Evolutionary conservation across 176 grass and related monocot species (phyloP), one percentile per base, ranked within the genome.

Genomic region (Eleusine coracana): DNA sequence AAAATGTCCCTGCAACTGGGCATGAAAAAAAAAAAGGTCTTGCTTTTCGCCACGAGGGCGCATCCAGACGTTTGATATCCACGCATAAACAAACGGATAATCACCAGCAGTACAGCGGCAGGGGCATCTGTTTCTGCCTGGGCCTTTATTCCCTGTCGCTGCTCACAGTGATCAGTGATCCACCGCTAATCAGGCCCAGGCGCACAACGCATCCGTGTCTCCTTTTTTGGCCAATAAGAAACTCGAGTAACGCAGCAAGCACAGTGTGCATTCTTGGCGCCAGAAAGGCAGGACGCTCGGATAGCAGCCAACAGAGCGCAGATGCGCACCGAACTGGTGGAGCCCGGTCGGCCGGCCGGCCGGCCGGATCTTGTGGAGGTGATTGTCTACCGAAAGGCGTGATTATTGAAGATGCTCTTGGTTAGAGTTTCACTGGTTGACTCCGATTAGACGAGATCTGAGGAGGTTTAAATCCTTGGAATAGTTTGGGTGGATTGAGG

Each of bases 301-400:
- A 85, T 40, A 6, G 3, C 16, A 28, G 17, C 7, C 82, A 88
- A 9, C 51, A 36, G 3, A 65, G 82, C 16, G 55, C 10, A 16
- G 61, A 41, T 61, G 3, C 17, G 75, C 40, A 36, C 51, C 60
- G 3, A 28, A 70, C 21, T 51, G 5, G 56, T 73, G 14, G 11
- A n/a, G 45, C 20, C 66, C 5, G 21, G 21, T 21, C 16, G 51
- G 48, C 48, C 42, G 21, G 21, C 55, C 16, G 51, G 48, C 48
- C 42, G 48, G 51, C 16, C 16, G 31, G 2, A 75, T 69, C 70
- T 44, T 27, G 2, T 5, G 41, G 36, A 59, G 41, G 70, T 72
- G 18, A 56, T 40, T 66, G 40, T 52, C 59, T 59, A 68, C 88
- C 88, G 79, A 90, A 90, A 90, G 88, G 29, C 14, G 64, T 17